These are phyloP conservation scores for Periconia sp. DNA, from an alignment of 2,329 filamentous ascomycete species.

Conservation along the genomic window DNA sequence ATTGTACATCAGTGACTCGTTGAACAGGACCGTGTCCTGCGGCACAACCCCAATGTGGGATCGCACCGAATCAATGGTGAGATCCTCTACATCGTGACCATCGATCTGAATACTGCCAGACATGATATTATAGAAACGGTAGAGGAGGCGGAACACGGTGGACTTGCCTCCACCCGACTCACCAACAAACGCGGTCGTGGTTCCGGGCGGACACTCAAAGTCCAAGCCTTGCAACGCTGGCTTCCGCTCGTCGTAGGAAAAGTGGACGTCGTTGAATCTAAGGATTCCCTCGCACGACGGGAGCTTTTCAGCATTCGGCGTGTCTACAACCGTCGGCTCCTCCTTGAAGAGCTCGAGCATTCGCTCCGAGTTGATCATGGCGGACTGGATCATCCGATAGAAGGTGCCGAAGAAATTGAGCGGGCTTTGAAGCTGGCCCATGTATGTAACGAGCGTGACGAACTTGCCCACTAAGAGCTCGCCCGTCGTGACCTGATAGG, in stretches of 20 bases:
- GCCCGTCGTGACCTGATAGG: conserved; percentile 70
- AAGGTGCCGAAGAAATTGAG: conserved; percentile 86
- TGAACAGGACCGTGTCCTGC: conserved; percentile 95
- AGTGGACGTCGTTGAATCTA: conserved; percentile 85
- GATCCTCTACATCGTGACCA: conserved; percentile 78
- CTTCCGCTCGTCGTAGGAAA: conserved; percentile 86
- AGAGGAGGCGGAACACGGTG: conserved; percentile 92
- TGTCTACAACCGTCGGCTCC: conserved; percentile 86
- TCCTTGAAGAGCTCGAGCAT: conserved; percentile 97
- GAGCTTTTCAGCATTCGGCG: conserved; percentile 67
- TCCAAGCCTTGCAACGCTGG: conserved; percentile 82
- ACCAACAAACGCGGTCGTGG: conserved; percentile 93
- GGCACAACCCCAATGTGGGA: conserved; percentile 93
- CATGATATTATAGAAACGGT: conserved; percentile 91
- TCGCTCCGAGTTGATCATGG: conserved; percentile 96
- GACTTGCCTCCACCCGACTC: conserved; percentile 98
- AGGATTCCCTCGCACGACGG: conserved; percentile 79
- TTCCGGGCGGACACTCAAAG: conserved; percentile 87
- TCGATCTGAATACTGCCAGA: conserved; percentile 84
- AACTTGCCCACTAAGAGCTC: conserved; percentile 70
- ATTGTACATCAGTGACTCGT: conserved; percentile 94
- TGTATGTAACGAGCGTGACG: conserved; percentile 74
- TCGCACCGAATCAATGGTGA: conserved; percentile 93
- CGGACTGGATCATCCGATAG: conserved; percentile 93
- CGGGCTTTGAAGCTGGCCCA: conserved; percentile 73